These are phyloP conservation scores for Ascomycota sp. DNA, from an alignment of 2,329 filamentous ascomycete genomes.

Conservation along the genomic window DNA sequence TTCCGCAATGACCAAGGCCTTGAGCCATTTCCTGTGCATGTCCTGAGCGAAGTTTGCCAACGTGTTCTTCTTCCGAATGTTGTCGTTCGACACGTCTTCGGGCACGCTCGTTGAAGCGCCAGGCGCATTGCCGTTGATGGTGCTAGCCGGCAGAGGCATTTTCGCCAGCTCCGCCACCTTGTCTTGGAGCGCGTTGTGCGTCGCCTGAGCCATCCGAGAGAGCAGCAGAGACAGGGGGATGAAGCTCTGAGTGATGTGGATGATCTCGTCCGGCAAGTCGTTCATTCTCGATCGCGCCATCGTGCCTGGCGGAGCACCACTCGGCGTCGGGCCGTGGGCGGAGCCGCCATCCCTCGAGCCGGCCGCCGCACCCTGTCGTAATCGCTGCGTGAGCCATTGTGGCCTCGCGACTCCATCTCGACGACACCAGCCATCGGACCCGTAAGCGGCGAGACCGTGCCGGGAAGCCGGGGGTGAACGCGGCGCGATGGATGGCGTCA, in stretches of 20 bases:
- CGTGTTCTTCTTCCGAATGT: conserved; percentile 53
- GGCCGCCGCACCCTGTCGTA: conserved; percentile 24
- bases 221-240: conserved; percentile 58
- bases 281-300: conserved; percentile 20
- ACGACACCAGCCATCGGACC: conserved; percentile 28
- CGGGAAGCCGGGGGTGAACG: not conserved
- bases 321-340: not conserved
- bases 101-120: conserved; percentile 9
- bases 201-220: conserved; percentile 60
- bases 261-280: conserved; percentile 38
- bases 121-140: conserved; percentile 28
- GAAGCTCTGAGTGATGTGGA: conserved; percentile 57
- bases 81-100: conserved; percentile 42
- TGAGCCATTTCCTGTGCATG: conserved; percentile 75
- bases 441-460: no score
- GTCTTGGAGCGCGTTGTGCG: conserved; percentile 57
- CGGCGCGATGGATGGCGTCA: no score
- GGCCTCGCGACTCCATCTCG: conserved; percentile 34
- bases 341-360: conserved; percentile 1
- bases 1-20: conserved; percentile 72
- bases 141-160: conserved; percentile 33
- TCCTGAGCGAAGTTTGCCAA: conserved; percentile 62
- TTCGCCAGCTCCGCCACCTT: conserved; percentile 50
- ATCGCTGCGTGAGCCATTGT: conserved; percentile 32
- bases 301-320: not conserved